Base-by-base conservation (phyloP, 1,284 basidiomycete species). In the Porphyrellus sp. region DNA sequence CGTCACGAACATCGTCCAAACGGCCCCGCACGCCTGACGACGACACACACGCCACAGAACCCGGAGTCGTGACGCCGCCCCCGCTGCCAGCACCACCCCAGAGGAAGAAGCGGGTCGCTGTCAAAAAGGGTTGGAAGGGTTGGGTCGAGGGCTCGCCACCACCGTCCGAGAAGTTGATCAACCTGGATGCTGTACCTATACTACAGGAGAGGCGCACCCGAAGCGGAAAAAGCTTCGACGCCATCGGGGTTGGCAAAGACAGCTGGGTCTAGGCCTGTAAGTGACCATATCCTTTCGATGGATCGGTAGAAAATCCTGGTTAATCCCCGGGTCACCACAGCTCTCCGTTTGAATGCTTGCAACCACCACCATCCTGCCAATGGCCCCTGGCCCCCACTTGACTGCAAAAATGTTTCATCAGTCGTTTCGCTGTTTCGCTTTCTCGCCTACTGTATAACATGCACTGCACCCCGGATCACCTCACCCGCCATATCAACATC, bases 131-230 rank as follows among this genome's bases (percentile, higher is more conserved):
- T 35, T 93, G 91, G 82, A 91, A 89, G 72, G 87, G 87, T 46
- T 91, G 88, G 88, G 85, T 89, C 18, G 88, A 89, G 72, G 86
- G 85, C 56, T 88, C 85, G 12, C 85, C 88, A 8, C 85, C 81
- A 43, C 88, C 89, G 8, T 89, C 84, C 21, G 83, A 83, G 62
- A 91, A 85, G 65, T 72, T 89, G 52, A 91, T 89, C 70, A 91
- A 90, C 60, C 78, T 89, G 61, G 82, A 91, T 64, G 74, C 77
- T 52, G 82, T 86, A 46, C 73, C 77, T 20, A 67, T 80, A 24
- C 72, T 82, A 18, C 70, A 77, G 54, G 86, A 89, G 70, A 72
- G 88, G 55, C 78, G 84, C 60, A 85, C 85, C 16, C 74, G 87
- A 54, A 90, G 87, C 60, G 87, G 87, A 50, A 90, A 88, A 73